Percentiles rank a stretch among this genome's conserved stretches.
Evolutionary conservation across 768 basidiomycete species (phyloP).

Genomic region (Kwoniella bestiolae): DNA sequence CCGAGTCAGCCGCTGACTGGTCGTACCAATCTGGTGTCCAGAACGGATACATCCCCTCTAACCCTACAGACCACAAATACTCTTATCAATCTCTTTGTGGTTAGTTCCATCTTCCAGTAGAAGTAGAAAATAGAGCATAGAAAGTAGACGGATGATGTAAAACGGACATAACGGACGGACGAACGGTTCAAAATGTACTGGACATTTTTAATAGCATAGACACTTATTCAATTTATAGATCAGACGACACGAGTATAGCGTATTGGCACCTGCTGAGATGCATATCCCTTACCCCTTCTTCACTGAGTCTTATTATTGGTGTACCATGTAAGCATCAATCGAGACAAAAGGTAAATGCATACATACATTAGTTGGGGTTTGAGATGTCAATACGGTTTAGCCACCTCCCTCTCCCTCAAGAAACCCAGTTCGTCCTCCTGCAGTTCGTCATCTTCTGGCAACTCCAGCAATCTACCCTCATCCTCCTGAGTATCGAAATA

Average conservation of each 20-base stretch:
- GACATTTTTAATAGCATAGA: background rate
- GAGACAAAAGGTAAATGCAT: too few relatives aligned
- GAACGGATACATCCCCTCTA: conserved; percentile 81
- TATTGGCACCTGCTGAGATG: background rate
- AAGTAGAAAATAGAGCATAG: background rate
- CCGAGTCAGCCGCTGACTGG: conserved; percentile 77
- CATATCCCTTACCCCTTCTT: background rate
- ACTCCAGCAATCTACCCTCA: conserved; percentile 30
- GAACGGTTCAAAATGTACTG: background rate
- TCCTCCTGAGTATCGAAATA: conserved; percentile 40
- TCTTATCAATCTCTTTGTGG: conserved; percentile 66
- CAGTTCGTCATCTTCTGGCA: conserved; percentile 43
- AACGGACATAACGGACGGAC: background rate
- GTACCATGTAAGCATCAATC: too few relatives aligned
- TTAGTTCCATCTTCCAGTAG: too few relatives aligned
- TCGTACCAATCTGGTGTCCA: conserved; percentile 78
- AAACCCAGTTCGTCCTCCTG: conserved; percentile 51
- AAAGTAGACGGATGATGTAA: background rate
- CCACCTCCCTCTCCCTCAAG: conserved; percentile 44
- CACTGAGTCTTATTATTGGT: too few relatives aligned
- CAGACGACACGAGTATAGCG: background rate
- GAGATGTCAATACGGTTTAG: conserved; percentile 55
- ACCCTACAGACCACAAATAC: conserved; percentile 63
- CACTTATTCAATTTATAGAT: background rate
- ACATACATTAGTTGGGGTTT: too few relatives aligned